Evolutionary conservation across 2,329 filamentous ascomycete species (phyloP).

Genomic region (Epichloe coenophiala): DNA sequence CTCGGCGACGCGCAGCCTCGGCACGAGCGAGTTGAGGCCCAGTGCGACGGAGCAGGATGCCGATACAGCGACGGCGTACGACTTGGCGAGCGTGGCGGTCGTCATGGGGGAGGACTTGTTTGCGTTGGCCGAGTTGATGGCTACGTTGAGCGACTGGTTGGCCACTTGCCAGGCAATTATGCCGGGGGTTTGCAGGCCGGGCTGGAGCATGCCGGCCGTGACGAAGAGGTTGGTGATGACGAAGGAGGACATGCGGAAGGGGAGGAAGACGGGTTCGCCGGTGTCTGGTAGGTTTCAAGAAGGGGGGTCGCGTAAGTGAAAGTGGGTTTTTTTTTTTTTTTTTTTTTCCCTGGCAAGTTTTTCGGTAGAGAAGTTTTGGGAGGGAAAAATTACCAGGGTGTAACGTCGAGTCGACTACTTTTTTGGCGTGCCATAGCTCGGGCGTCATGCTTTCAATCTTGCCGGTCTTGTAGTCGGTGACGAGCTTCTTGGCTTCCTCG

Average conservation of each 20-base stretch:
- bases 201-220: constrained; percentile 93
- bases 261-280: constrained; percentile 78
- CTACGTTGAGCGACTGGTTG: constrained; percentile 96
- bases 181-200: constrained; percentile 64
- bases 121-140: constrained; percentile 93
- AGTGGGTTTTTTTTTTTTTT: no score
- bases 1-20: constrained; percentile 67
- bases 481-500: constrained; percentile 70
- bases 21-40: constrained; percentile 80
- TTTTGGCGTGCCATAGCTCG: constrained; percentile 90
- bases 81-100: constrained; percentile 67
- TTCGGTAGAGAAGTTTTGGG: not conserved
- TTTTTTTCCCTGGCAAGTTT: not conserved
- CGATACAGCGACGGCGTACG: constrained; percentile 81
- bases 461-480: constrained; percentile 79
- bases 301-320: not conserved
- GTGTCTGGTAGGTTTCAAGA: no score
- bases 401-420: constrained; percentile 89
- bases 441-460: constrained; percentile 69
- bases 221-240: constrained; percentile 88
- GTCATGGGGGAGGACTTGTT: constrained; percentile 93
- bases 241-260: constrained; percentile 95
- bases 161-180: constrained; percentile 89
- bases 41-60: constrained; percentile 90
- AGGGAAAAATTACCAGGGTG: constrained; percentile 85